A percentile compares a stretch with the other conserved stretches of the same genome.
These are phyloP conservation scores for Russula earlei DNA, from an alignment of 768 basidiomycete species.

Conservation along the genomic window DNA sequence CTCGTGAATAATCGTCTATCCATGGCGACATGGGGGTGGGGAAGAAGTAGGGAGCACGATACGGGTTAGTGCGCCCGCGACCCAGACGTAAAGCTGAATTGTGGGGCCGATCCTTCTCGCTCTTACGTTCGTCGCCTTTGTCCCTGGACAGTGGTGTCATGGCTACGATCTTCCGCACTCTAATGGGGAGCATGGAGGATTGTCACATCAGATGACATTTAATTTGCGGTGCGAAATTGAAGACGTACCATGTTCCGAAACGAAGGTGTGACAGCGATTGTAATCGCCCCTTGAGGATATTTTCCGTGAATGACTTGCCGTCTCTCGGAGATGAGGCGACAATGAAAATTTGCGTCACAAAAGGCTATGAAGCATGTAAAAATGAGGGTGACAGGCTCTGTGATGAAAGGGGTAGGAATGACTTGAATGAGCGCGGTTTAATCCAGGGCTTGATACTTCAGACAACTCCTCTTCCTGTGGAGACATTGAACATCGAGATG, in stretches of 20 bases:
- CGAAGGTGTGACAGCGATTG: background rate
- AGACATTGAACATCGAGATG: background rate
- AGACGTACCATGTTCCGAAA: background rate
- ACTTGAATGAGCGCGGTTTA: background rate
- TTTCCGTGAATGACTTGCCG: background rate
- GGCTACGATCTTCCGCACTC: background rate
- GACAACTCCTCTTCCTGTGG: background rate
- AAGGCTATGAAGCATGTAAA: background rate
- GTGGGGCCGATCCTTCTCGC: background rate
- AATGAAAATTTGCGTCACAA: background rate
- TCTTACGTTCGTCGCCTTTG: background rate
- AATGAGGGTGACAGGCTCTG: background rate
- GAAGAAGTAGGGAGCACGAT: conserved; percentile 56
- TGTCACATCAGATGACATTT: background rate
- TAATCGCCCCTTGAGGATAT: background rate
- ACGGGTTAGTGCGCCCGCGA: conserved; percentile 43
- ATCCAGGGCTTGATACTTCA: background rate
- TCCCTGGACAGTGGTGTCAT: background rate
- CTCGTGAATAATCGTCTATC: conserved; percentile 27
- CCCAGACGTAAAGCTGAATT: background rate
- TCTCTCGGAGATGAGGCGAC: background rate
- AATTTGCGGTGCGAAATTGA: background rate
- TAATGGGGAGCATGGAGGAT: background rate
- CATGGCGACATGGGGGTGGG: conserved; percentile 36
- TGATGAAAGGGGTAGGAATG: background rate